Conservation (phyloP, 1,284 basidiomycete genomes). For the Macrocybe sp. region DNA sequence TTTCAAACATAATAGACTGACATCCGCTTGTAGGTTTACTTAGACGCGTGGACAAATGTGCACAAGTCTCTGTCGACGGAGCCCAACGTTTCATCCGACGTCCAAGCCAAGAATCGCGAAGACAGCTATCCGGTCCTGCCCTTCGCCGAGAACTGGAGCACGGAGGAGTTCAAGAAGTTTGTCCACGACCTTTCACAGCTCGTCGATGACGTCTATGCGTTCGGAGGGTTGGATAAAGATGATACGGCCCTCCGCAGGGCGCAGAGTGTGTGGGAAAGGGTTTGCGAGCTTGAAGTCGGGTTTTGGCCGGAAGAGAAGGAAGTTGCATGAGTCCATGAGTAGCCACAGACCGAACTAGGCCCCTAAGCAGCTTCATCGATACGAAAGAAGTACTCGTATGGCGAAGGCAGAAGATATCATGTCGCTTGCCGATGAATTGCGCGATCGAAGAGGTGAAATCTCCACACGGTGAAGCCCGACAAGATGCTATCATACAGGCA, state of each 20-base stretch:
- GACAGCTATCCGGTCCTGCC: constrained; percentile 31
- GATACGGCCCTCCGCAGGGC: constrained; percentile 36
- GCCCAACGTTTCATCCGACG: constrained; percentile 18
- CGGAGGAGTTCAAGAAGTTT: constrained; percentile 54
- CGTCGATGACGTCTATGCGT: constrained; percentile 45
- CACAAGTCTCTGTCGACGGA: constrained; percentile 20
- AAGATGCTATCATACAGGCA: no score
- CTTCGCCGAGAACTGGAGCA: constrained; percentile 67
- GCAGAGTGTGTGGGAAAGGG: constrained; percentile 52
- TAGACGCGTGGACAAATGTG: constrained; percentile 63
- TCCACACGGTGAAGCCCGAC: no score
- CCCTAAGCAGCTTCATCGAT: no score
- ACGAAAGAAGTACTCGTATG: no score
- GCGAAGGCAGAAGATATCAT: no score
- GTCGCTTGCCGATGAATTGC: no score
- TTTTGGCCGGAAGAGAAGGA: constrained; percentile 51
- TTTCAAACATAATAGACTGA: not conserved
- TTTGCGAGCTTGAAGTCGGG: constrained; percentile 52
- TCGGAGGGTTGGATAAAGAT: constrained; percentile 18
- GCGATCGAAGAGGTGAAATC: no score
- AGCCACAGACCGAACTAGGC: no score
- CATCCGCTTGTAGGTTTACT: constrained; percentile 37
- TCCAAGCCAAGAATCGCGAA: not conserved
- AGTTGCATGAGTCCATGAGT: constrained; percentile 9
- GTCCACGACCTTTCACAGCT: constrained; percentile 50